These are phyloP conservation scores for Talaromyces sp. DNA, from an alignment of 2,329 filamentous ascomycete genomes.

Conservation along the genomic window DNA sequence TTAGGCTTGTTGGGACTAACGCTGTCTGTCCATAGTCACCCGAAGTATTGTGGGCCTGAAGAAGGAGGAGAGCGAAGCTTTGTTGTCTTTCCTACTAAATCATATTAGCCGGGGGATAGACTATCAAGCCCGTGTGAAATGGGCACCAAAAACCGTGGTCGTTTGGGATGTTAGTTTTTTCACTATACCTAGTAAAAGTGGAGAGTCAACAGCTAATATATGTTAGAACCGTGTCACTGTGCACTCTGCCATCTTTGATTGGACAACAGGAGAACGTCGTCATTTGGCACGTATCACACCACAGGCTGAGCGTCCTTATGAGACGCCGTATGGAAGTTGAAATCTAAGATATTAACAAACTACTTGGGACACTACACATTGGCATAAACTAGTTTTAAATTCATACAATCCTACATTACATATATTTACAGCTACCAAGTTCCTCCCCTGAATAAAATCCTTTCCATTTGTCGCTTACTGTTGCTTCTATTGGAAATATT, in stretches of 20 bases:
- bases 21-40: background rate
- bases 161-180: constrained; percentile 34
- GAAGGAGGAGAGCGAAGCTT: constrained; percentile 35
- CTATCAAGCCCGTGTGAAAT: constrained; percentile 21
- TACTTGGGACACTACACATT: background rate
- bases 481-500: no score
- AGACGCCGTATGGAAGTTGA: constrained; percentile 4
- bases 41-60: constrained; percentile 37
- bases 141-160: constrained; percentile 21
- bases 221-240: constrained; percentile 32
- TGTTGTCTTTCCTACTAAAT: constrained; percentile 34
- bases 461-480: no score
- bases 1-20: background rate
- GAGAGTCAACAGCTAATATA: constrained; percentile 8
- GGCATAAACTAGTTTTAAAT: background rate
- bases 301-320: constrained; percentile 18
- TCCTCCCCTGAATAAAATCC: no score
- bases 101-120: constrained; percentile 9
- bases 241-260: constrained; percentile 31
- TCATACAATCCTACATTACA: no score
- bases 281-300: constrained; percentile 25
- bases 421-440: no score
- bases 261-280: constrained; percentile 18
- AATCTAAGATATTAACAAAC: background rate
- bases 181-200: constrained; percentile 25